Percentiles rank a stretch among this genome's conserved stretches.
These are phyloP conservation scores for Rheum nobile DNA, from an alignment of 148 eudicot genomes.

Conservation along the genomic window DNA sequence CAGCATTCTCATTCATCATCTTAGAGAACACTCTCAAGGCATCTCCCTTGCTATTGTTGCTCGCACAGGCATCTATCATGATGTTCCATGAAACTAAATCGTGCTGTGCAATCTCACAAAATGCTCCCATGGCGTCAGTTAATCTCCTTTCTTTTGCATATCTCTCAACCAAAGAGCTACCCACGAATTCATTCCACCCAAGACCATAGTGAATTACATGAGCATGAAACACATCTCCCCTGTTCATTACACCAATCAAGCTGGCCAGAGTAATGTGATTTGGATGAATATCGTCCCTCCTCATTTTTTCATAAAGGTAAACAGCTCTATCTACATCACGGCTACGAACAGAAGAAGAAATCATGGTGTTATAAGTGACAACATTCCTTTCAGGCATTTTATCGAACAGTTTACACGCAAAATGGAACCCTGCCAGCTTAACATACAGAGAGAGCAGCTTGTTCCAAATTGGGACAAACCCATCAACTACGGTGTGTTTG, in stretches of 20 bases:
- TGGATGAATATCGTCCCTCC: slow-evolving; percentile 12
- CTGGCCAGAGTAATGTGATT: slow-evolving; percentile 24
- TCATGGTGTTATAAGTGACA: slow-evolving; percentile 22
- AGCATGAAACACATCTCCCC: slow-evolving; percentile 15
- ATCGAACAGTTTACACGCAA: slow-evolving; percentile 24
- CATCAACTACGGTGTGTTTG: neutral
- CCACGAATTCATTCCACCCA: slow-evolving; percentile 18
- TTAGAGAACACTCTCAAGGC: slow-evolving; percentile 17
- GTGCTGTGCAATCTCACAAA: slow-evolving; percentile 10
- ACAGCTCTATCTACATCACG: slow-evolving; percentile 8
- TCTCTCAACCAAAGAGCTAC: slow-evolving; percentile 23
- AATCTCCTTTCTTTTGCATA: slow-evolving; percentile 19
- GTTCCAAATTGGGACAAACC: slow-evolving; percentile 18
- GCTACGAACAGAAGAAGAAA: slow-evolving; percentile 12
- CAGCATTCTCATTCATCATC: slow-evolving; percentile 16
- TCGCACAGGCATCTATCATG: slow-evolving; percentile 19
- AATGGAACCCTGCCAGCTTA: neutral
- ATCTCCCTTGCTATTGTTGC: slow-evolving; percentile 12
- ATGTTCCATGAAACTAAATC: slow-evolving; percentile 34
- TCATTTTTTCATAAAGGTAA: slow-evolving; percentile 14
- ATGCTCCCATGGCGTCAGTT: slow-evolving; percentile 19
- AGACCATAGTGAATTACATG: slow-evolving; percentile 20
- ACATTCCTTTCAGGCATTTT: slow-evolving; percentile 29
- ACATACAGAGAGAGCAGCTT: slow-evolving; percentile 14
- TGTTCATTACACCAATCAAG: slow-evolving; percentile 11